A percentile compares a stretch with the other conserved stretches of the same genome.
Evolutionary conservation across 1,139 yeast species (phyloP).

Genomic region (Magnusiomyces suaveolens): DNA sequence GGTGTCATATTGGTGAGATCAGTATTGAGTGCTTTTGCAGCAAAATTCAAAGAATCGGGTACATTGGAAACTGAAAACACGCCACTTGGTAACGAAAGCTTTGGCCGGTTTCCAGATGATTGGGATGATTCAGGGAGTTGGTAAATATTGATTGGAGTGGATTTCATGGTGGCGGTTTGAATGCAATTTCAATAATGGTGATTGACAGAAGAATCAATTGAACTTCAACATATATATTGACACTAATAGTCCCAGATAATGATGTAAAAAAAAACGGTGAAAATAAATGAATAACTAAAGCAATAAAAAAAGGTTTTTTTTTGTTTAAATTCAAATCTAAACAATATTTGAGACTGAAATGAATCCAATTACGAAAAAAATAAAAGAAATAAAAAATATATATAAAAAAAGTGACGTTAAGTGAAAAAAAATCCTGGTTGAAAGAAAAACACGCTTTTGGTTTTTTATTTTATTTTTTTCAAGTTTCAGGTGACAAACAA

Average conservation of each 20-base stretch:
- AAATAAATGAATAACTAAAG: too few relatives aligned
- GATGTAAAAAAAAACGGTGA: too few relatives aligned
- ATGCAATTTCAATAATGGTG: background rate
- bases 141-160: background rate
- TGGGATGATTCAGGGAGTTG: background rate
- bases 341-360: background rate
- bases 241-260: too few relatives aligned
- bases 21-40: background rate
- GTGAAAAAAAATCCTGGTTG: background rate
- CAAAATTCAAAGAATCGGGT: background rate
- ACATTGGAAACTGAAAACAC: background rate
- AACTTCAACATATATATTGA: background rate
- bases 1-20: background rate
- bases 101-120: background rate
- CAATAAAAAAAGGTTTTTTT: background rate
- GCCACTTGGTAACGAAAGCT: background rate
- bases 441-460: background rate
- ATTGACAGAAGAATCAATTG: background rate
- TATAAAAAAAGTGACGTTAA: background rate
- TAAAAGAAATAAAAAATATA: background rate
- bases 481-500: background rate
- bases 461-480: background rate
- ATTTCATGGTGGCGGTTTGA: background rate
- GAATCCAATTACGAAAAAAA: too few relatives aligned
- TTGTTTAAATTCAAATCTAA: background rate